Conservation (phyloP, 805 yeast genomes). For the Metschnikowia picachoensis region DNA sequence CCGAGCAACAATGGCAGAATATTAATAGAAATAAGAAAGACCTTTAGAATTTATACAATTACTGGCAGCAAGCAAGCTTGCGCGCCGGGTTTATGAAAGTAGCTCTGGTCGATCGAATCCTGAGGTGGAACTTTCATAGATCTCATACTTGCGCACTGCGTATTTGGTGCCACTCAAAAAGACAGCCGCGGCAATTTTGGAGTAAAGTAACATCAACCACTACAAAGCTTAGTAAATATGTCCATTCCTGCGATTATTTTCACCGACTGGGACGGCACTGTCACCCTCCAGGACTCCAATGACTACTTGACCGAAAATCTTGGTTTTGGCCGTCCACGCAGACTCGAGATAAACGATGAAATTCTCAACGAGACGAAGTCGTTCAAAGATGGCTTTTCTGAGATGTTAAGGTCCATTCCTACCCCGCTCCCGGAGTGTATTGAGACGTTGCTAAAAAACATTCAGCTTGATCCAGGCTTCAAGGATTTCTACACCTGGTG, state of each 20-base stretch:
- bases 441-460: slow-evolving; percentile 56
- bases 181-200: no score
- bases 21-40: no score
- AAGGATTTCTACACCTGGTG: slow-evolving; percentile 79
- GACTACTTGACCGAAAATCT: slow-evolving; percentile 84
- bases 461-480: slow-evolving; percentile 89
- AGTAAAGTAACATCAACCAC: slow-evolving; percentile 62
- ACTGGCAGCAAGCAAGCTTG: no score
- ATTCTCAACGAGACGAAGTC: slow-evolving; percentile 64
- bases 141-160: no score
- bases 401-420: slow-evolving; percentile 77
- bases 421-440: slow-evolving; percentile 82
- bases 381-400: slow-evolving; percentile 78
- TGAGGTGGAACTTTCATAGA: no score
- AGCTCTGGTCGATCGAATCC: no score
- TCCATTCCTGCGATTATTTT: slow-evolving; percentile 69
- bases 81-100: no score
- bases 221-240: slow-evolving; percentile 10
- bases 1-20: no score
- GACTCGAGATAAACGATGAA: slow-evolving; percentile 65
- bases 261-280: slow-evolving; percentile 98
- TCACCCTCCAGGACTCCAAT: slow-evolving; percentile 91
- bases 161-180: no score
- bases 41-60: no score
- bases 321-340: slow-evolving; percentile 75